Evolutionary conservation across 78 protist species (phyloP).

Genomic region (Dictyostelium firmibasis): DNA sequence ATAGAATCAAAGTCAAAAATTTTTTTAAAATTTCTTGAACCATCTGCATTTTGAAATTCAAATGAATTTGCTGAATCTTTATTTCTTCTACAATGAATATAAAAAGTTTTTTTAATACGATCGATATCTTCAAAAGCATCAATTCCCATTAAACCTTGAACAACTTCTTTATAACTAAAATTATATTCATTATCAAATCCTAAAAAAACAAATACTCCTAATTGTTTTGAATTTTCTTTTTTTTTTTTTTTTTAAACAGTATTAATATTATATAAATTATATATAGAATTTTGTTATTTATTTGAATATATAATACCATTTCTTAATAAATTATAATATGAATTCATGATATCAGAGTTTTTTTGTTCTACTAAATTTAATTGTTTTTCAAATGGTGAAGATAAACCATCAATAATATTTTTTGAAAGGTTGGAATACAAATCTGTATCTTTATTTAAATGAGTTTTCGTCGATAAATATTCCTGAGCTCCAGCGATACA

Average conservation of each 20-base stretch:
- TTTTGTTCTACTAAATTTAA: background rate
- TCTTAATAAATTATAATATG: background rate
- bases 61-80: background rate
- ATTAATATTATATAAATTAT: background rate
- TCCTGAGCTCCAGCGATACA: background rate
- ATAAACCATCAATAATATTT: background rate
- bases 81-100: background rate
- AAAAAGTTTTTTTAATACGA: background rate
- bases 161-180: background rate
- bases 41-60: background rate
- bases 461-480: background rate
- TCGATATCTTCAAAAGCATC: background rate
- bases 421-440: background rate
- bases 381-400: background rate
- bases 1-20: background rate
- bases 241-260: background rate
- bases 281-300: background rate
- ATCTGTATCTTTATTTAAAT: too few relatives aligned
- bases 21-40: background rate
- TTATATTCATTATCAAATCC: background rate
- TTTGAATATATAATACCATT: background rate
- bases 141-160: background rate
- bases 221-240: background rate
- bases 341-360: background rate
- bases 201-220: background rate